phyloP scores from a whole-genome alignment of 2,329 filamentous ascomycete genomes.

The Pseudocercospora fijiensis region DNA sequence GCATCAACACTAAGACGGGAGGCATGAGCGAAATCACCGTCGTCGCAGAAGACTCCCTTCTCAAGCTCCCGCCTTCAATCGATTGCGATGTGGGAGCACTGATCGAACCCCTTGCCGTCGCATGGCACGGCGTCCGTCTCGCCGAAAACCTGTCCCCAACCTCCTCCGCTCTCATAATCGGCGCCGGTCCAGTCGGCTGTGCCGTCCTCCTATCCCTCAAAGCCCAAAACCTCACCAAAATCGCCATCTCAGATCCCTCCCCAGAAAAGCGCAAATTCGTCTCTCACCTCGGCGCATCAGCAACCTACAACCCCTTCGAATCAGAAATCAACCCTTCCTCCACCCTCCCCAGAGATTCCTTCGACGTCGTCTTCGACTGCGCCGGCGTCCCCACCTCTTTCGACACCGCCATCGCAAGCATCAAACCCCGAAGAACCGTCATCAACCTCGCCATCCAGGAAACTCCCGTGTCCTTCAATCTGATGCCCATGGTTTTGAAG shows the following conservation, averaged over 20 bases:
- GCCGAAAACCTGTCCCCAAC: background rate
- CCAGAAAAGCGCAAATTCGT: slow-evolving; percentile 6
- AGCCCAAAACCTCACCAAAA: slow-evolving; percentile 11
- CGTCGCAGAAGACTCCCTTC: slow-evolving; percentile 7
- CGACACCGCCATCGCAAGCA: slow-evolving; percentile 12
- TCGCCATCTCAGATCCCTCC: slow-evolving; percentile 15
- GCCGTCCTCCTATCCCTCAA: slow-evolving; percentile 13
- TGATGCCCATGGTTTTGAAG: slow-evolving; percentile 15
- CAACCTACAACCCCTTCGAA: slow-evolving; percentile 3
- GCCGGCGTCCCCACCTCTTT: slow-evolving; percentile 12
- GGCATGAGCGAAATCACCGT: slow-evolving; percentile 16
- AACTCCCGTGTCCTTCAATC: background rate
- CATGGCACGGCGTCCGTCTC: slow-evolving; percentile 13
- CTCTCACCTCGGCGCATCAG: background rate
- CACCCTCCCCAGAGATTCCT: background rate
- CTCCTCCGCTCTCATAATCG: slow-evolving; percentile 12
- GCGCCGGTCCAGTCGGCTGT: slow-evolving; percentile 15
- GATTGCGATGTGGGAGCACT: slow-evolving; percentile 18
- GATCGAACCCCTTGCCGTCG: slow-evolving; percentile 15
- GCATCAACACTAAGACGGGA: slow-evolving; percentile 15
- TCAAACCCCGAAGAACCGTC: slow-evolving; percentile 7
- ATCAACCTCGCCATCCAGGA: background rate
- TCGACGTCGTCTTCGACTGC: slow-evolving; percentile 16
- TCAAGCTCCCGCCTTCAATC: slow-evolving; percentile 14
- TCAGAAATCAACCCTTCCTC: background rate